Conservation (phyloP, 2,329 filamentous ascomycete species). For the Graphilbum fragrans region DNA sequence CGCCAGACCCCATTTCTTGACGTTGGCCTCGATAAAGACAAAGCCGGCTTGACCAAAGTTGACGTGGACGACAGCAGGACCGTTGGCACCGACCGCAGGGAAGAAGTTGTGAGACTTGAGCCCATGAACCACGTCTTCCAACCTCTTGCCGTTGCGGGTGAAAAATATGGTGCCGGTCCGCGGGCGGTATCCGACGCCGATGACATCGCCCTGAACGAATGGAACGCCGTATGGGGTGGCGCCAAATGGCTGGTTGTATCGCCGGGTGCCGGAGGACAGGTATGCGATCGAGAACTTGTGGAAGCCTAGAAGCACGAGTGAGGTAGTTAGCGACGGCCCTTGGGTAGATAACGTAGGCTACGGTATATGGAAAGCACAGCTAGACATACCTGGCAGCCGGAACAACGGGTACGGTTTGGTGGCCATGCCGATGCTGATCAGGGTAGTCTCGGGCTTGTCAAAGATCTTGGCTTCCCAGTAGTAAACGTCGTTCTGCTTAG, state of each 20-base stretch:
- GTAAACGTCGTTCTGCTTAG: slow-evolving; percentile 98
- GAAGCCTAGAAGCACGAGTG: slow-evolving; percentile 44
- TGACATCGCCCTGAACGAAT: slow-evolving; percentile 86
- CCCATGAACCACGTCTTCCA: slow-evolving; percentile 89
- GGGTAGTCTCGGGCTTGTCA: slow-evolving; percentile 82
- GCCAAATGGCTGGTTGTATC: slow-evolving; percentile 86
- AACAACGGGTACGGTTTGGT: slow-evolving; percentile 97
- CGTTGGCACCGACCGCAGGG: slow-evolving; percentile 90
- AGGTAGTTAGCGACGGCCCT: too few relatives aligned
- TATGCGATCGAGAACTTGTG: slow-evolving; percentile 92
- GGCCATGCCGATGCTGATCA: slow-evolving; percentile 83
- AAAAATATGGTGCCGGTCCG: slow-evolving; percentile 95
- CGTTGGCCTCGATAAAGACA: slow-evolving; percentile 97
- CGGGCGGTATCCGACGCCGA: slow-evolving; percentile 89
- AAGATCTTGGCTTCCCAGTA: slow-evolving; percentile 99
- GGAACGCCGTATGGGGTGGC: slow-evolving; percentile 69
- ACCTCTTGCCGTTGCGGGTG: slow-evolving; percentile 92
- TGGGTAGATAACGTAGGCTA: neutral
- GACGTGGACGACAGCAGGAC: slow-evolving; percentile 84
- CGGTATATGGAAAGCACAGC: slow-evolving; percentile 14
- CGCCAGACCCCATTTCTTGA: slow-evolving; percentile 98
- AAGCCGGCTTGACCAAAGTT: slow-evolving; percentile 98
- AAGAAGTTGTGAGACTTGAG: slow-evolving; percentile 96
- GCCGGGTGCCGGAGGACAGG: slow-evolving; percentile 72
- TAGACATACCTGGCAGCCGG: slow-evolving; percentile 79